These are phyloP conservation scores for Apocynum venetum DNA, from an alignment of 257 asterid species.

Conservation along the genomic window DNA sequence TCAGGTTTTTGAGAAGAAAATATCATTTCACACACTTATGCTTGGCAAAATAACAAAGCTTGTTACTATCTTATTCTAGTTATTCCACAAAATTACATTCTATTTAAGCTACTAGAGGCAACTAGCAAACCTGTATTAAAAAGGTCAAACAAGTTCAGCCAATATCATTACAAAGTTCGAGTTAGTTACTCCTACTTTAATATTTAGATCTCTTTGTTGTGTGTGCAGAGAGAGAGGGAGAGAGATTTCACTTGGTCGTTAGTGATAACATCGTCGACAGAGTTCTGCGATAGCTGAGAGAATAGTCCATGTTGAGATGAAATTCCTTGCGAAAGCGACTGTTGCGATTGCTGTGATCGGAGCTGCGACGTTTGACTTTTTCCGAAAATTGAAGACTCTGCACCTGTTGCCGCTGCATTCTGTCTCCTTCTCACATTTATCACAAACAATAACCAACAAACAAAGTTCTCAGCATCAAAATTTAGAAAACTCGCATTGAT, in stretches of 20 bases:
- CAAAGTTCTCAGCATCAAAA: not conserved
- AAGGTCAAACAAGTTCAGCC: not conserved
- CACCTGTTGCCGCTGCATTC: constrained; percentile 38
- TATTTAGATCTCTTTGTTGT: not conserved
- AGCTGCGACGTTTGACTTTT: constrained; percentile 50
- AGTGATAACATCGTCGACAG: constrained; percentile 65
- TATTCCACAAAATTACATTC: not conserved
- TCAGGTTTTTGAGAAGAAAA: not conserved
- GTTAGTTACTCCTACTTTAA: no score
- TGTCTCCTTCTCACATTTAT: constrained; percentile 47
- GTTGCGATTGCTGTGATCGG: constrained; percentile 61
- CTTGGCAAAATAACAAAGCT: not conserved
- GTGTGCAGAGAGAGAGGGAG: constrained; percentile 1
- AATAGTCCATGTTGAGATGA: constrained; percentile 79
- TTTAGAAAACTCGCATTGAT: constrained; percentile 2
- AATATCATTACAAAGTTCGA: not conserved
- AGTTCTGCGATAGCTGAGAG: constrained; percentile 84
- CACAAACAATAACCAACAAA: not conserved
- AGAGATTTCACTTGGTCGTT: constrained; percentile 46
- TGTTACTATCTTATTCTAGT: not conserved
- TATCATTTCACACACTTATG: not conserved
- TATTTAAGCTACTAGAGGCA: not conserved
- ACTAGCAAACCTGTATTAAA: not conserved
- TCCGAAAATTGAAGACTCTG: constrained; percentile 54
- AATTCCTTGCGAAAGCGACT: constrained; percentile 71